Base-by-base conservation (phyloP, 2,329 filamentous ascomycete species). In the Penicillium digitatum region DNA sequence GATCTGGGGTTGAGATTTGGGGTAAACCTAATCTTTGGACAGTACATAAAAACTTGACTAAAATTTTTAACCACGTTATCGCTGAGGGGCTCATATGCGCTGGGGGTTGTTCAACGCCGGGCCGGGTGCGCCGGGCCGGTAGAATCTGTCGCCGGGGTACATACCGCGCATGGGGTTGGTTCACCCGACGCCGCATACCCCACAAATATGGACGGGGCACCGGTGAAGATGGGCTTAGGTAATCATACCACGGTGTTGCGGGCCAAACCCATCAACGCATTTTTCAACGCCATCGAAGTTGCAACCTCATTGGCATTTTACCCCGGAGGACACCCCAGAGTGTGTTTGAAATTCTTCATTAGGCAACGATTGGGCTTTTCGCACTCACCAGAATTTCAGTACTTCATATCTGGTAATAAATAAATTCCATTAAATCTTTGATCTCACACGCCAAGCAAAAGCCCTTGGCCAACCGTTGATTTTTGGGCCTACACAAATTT, bases 361-460 rank as follows among this genome's bases (percentile, higher is more conserved):
- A 18, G 26, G 26, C 5, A 26, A n/a, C 26, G 10, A 5, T n/a
- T 29, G 18, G 5, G 14, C 37, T 43, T 18, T 9, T 35, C 37
- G 31, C 20, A 40, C 4, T 34, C 29, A 27, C 14, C 3, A 31
- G 8, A 3, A 18, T 16, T 14, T 24, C 10, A 48, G 46, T 22
- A 31, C n/a, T 47, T 35, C 16, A 9, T 39, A 49, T 26, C 47
- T 32, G 47, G 42, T 48, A 14, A 18, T 37, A 16, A 34, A 44
- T n/a, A 54, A 38, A 42, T 44, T 34, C 14, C 29, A 39, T 54
- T 46, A 43, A 43, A 48, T 20, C 16, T 55, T 34, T 51, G 34
- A 37, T 39, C 39, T 27, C 31, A 14, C 3, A 52, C 58, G 60
- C 62, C 62, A 59, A 64, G 62, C 43, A 44, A 57, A 57, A 63